Evolutionary conservation across 2,329 filamentous ascomycete genomes (phyloP).

Genomic region (Ceratocystis papillata): DNA sequence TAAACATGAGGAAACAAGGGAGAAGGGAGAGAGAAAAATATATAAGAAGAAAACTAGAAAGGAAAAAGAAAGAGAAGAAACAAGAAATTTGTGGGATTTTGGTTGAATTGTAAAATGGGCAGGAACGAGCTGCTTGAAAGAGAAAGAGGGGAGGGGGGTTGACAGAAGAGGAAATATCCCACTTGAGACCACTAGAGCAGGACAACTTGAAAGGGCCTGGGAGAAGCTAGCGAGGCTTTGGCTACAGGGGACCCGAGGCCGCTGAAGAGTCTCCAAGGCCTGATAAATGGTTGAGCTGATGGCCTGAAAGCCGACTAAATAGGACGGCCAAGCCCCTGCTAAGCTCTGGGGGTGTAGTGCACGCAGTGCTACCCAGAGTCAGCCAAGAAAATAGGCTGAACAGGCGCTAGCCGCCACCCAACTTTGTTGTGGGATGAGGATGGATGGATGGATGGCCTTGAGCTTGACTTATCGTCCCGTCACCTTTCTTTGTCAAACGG

Average conservation of each 20-base stretch:
- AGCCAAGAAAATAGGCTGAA: background rate
- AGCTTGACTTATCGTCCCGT: background rate
- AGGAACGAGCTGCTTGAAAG: background rate
- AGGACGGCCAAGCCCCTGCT: background rate
- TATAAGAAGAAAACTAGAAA: slow-evolving; percentile 10
- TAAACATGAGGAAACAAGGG: background rate
- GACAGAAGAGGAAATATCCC: slow-evolving; percentile 2
- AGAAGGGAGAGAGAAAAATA: slow-evolving; percentile 1
- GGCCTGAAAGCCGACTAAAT: background rate
- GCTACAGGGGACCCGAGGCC: background rate
- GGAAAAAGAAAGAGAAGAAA: slow-evolving; percentile 9
- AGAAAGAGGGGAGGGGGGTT: background rate
- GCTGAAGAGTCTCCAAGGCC: background rate
- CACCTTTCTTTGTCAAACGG: background rate
- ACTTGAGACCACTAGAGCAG: background rate
- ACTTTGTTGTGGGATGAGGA: background rate
- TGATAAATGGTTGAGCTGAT: background rate
- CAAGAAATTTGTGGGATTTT: slow-evolving; percentile 7
- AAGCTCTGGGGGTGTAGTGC: background rate
- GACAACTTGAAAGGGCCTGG: background rate
- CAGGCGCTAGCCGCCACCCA: background rate
- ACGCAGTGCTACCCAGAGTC: background rate
- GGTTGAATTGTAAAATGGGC: background rate
- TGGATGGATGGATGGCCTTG: background rate
- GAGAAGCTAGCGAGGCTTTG: background rate